Conservation (phyloP, 768 basidiomycete genomes). For the Daedaleopsis sinensis region DNA sequence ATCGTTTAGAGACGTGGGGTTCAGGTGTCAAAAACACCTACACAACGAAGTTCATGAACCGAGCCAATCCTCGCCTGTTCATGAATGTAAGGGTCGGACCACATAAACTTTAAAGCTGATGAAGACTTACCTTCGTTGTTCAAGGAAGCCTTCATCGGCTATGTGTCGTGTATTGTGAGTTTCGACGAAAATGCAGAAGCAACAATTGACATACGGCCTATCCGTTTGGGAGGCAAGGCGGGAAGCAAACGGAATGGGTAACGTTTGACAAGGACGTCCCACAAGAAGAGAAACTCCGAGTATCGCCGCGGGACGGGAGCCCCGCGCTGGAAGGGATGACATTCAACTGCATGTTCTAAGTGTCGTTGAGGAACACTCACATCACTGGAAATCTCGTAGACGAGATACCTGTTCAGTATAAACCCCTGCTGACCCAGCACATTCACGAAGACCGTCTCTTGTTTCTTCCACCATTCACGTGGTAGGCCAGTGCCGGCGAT, state of each 20-base stretch:
- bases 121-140: slow-evolving; percentile 73
- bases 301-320: slow-evolving; percentile 82
- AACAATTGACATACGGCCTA: slow-evolving; percentile 67
- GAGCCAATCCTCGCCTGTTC: slow-evolving; percentile 72
- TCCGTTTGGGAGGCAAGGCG: slow-evolving; percentile 86
- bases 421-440: slow-evolving; percentile 91
- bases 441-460: slow-evolving; percentile 70
- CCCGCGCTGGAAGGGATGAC: slow-evolving; percentile 46
- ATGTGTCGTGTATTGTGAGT: slow-evolving; percentile 13
- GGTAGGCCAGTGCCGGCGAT: slow-evolving; percentile 75
- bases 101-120: neutral
- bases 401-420: slow-evolving; percentile 83
- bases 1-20: slow-evolving; percentile 9
- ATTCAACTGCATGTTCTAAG: neutral
- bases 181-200: neutral
- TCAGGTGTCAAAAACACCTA: slow-evolving; percentile 37
- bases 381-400: slow-evolving; percentile 81
- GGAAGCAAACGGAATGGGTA: slow-evolving; percentile 95
- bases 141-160: slow-evolving; percentile 91
- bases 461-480: slow-evolving; percentile 85
- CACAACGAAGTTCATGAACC: slow-evolving; percentile 82
- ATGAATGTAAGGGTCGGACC: neutral
- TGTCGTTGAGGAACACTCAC: slow-evolving; percentile 44
- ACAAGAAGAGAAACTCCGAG: slow-evolving; percentile 90
- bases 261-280: slow-evolving; percentile 81